Base-by-base conservation (phyloP, 1,139 yeast genomes). In the Meyerozyma carpophila region DNA sequence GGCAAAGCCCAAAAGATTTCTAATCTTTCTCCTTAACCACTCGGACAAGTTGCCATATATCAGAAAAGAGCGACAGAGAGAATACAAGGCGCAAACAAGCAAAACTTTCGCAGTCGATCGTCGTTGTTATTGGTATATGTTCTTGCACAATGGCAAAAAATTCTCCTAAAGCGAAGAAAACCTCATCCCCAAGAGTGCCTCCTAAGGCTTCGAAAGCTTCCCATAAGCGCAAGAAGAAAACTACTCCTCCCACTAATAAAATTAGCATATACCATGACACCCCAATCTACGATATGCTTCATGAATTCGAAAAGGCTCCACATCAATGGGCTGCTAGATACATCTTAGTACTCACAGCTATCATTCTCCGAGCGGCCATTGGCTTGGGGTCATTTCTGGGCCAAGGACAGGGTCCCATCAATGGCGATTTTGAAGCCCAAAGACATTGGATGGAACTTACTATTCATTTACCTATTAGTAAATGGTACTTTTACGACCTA, bases 401-500 rank as follows among this genome's bases (percentile, higher is more conserved):
- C 0, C 61, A 65, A 50, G 66, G 70, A 8, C 67, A 71, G 4
- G 80, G 84, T 11, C 98, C 98, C 7, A 78, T 88, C 78, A 82
- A 72, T 67, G 98, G 98, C 4, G 98, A 93, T 61, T 93, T 93
- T 59, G 99, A 94, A 63, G 98, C 98, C 0, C 98, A 94, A 62
- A 75, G 98, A 51, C 98, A 93, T 61, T 93, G 98, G 98, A 77
- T 93, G 80, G 98, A 94, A 61, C 70, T 93, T 46, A 91, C 98
- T 0, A 80, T 74, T 37, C 79, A 82, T 52, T 61, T 91, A 43
- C 95, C 96, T 0, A 64, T 88, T 2, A 63, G 69, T 1, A 57
- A 84, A 49, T 94, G 98, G 98, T 93, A 93, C 60, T 86, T 77
- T 65, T 89, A 82, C 61, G 97, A 93, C 59, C 70, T 89, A 41